phyloP scores from a whole-genome alignment of 2,329 filamentous ascomycete species.

The Aspergillus pseudonomiae region DNA sequence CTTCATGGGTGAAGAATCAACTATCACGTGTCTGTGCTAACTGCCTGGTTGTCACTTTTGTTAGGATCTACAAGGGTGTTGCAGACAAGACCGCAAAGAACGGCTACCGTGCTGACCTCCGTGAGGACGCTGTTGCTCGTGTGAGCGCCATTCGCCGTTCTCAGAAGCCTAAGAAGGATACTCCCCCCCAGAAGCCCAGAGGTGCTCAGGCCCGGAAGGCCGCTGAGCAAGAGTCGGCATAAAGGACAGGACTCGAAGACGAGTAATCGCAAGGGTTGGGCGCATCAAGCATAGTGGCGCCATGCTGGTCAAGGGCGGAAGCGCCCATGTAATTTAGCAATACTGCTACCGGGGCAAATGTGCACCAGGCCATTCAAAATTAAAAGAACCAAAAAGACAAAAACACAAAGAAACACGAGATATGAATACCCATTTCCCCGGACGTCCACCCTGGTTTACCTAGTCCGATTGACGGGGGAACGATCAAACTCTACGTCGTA shows the following conservation, averaged over 20 bases:
- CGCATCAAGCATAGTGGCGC: constrained; percentile 22
- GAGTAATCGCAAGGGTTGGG: constrained; percentile 15
- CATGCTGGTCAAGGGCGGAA: constrained; percentile 30
- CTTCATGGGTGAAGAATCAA: background rate
- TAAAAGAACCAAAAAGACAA: constrained; percentile 20
- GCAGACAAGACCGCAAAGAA: constrained; percentile 80
- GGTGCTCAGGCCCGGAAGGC: constrained; percentile 79
- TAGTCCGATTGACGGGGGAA: background rate
- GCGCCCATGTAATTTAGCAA: constrained; percentile 37
- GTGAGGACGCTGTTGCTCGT: constrained; percentile 77
- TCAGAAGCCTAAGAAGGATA: constrained; percentile 77
- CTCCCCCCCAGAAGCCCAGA: constrained; percentile 72
- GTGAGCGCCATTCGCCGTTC: constrained; percentile 81
- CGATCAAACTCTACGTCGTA: background rate
- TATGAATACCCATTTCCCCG: background rate
- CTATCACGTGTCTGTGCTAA: constrained; percentile 19
- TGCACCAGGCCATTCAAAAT: constrained; percentile 19
- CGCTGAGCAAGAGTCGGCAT: constrained; percentile 44
- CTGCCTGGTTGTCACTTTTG: background rate
- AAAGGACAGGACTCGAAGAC: constrained; percentile 23
- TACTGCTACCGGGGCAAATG: constrained; percentile 20
- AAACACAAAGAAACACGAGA: constrained; percentile 5
- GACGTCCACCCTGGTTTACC: background rate
- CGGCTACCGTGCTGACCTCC: constrained; percentile 82
- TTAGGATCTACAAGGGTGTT: constrained; percentile 84